Evolutionary conservation across 2,329 filamentous ascomycete genomes (phyloP), one percentile per base, ranked within the genome.

Genomic region (Colletotrichum australisinense): DNA sequence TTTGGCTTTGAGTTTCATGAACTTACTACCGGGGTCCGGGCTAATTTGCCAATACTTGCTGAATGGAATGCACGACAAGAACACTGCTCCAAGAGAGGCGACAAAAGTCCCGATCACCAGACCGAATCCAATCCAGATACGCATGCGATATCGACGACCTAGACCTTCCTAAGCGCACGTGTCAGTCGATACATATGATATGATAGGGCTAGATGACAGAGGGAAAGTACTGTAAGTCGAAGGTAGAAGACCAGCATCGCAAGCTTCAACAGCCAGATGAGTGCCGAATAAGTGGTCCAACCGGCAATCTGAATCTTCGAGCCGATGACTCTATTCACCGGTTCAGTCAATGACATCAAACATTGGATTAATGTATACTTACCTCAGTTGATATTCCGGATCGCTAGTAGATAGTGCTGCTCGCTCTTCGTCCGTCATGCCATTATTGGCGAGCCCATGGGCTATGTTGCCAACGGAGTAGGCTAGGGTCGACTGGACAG

Each of bases 231-330:
- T 24, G 86, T 90, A 19, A 92, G 80, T 60, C 89, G 83, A 5
- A 85, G 83, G 77, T 90, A 91, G 77, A 91, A 91, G 55, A 87
- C 81, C 6, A 88, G 84, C 83, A 91, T 85, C 65, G 89, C 89
- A 8, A 83, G 79, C 79, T 92, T 92, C 72, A 91, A 79, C 24
- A 86, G 78, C 88, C 88, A 90, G 16, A 91, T 77, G 12, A 91
- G 79, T 2, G 84, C 79, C 0, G 86, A 86, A 74, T 91, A 92
- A 5, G 85, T 80, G 19, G 86, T 85, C 89, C 88, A 91, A 2
- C 88, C 87, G 0, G 86, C 80, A 2, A 92, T 77, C 72, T 91
- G 88, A 0, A 88, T 85, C 76, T 91, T 91, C 12, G 88, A 89
- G 0, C 89, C 90, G 2, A 85, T 79, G 0, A 89, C 81, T n/a